Conservation (phyloP, 768 basidiomycete genomes). For the Lentinula boryana region DNA sequence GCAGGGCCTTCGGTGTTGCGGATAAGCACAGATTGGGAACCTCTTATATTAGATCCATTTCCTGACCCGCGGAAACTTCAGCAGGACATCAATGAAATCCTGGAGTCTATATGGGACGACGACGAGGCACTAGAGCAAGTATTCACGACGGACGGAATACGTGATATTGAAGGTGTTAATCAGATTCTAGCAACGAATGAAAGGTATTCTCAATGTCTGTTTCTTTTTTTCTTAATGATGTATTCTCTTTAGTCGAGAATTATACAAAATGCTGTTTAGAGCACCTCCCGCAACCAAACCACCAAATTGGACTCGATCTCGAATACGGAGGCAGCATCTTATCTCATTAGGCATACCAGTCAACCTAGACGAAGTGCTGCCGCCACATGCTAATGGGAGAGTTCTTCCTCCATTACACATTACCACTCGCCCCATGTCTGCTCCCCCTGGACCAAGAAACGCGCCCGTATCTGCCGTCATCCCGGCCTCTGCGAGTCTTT, state of each 20-base stretch:
- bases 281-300: conserved; percentile 72
- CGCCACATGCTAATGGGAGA: conserved; percentile 55
- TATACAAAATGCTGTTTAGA: conserved; percentile 68
- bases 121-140: conserved; percentile 39
- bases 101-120: conserved; percentile 60
- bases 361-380: conserved; percentile 85
- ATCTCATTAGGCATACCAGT: conserved; percentile 91
- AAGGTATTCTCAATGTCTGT: conserved; percentile 44
- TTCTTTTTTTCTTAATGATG: conserved; percentile 9
- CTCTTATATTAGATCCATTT: conserved; percentile 59
- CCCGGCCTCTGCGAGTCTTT: conserved; percentile 31
- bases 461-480: conserved; percentile 24
- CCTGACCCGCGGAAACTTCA: conserved; percentile 53
- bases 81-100: conserved; percentile 56
- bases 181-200: conserved; percentile 73
- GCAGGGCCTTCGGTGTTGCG: conserved; percentile 29
- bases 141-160: conserved; percentile 64
- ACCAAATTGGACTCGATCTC: conserved; percentile 92
- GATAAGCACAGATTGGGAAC: conserved; percentile 44
- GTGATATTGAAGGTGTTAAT: conserved; percentile 73
- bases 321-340: conserved; percentile 85
- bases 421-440: conserved; percentile 74
- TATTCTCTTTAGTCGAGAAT: conserved; percentile 52
- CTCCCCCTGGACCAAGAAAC: conserved; percentile 61
- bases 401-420: conserved; percentile 78